Conservation (phyloP, 2,329 filamentous ascomycete species). For the Sordariomycetes sp. region DNA sequence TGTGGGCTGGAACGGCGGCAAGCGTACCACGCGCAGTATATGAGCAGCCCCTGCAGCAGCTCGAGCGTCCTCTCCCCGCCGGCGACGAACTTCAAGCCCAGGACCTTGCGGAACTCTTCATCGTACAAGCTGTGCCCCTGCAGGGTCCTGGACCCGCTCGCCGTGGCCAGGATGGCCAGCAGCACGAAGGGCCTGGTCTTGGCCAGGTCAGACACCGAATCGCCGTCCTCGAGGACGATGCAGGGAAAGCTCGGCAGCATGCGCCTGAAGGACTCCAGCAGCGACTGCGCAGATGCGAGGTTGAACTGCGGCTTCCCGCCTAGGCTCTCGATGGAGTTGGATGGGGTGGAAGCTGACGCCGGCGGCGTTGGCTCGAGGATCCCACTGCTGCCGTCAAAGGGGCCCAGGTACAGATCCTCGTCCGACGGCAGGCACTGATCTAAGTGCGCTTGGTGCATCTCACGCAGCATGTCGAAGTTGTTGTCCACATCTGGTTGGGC, state of each 20-base stretch:
- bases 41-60: constrained; percentile 44
- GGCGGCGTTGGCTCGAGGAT: constrained; percentile 19
- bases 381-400: too few relatives aligned
- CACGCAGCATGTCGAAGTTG: constrained; percentile 31
- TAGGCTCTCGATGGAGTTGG: constrained; percentile 25
- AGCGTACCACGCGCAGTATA: constrained; percentile 47
- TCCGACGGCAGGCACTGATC: too few relatives aligned
- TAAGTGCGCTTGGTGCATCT: too few relatives aligned
- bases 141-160: constrained; percentile 35
- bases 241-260: constrained; percentile 36
- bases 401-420: too few relatives aligned
- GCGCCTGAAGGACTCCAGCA: constrained; percentile 31
- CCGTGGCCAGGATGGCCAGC: constrained; percentile 41
- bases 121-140: constrained; percentile 46
- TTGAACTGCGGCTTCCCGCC: constrained; percentile 44
- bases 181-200: constrained; percentile 41
- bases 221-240: constrained; percentile 28
- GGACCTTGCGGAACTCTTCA: constrained; percentile 45
- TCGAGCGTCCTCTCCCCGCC: constrained; percentile 48
- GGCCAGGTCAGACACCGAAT: constrained; percentile 33
- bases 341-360: constrained; percentile 13
- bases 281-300: constrained; percentile 38
- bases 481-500: constrained; percentile 25
- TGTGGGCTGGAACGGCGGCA: not conserved
- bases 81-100: constrained; percentile 47